Conservation (phyloP, 176 grass and related monocot genomes). For the Calamus simplicifolius region DNA sequence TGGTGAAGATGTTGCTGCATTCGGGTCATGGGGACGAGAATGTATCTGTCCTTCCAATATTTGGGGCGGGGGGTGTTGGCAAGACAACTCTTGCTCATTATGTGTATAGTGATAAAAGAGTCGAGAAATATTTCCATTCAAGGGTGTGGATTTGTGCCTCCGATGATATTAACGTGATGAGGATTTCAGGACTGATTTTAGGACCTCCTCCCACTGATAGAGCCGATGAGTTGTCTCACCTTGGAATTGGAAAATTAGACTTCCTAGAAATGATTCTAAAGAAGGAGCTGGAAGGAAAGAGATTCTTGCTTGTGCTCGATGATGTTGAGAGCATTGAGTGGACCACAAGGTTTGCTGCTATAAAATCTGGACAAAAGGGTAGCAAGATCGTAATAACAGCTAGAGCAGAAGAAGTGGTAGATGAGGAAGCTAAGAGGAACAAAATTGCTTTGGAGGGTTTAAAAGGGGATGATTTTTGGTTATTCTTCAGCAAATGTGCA, state of each 20-base stretch:
- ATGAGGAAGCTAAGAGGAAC: not conserved
- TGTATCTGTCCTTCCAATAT: too few relatives aligned
- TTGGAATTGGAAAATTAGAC: conserved; percentile 3
- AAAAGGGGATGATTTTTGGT: conserved; percentile 17
- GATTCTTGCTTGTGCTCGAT: conserved; percentile 50
- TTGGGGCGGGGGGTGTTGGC: too few relatives aligned
- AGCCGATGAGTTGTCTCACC: not conserved
- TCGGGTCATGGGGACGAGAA: too few relatives aligned
- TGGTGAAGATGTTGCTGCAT: too few relatives aligned
- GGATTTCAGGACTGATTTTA: conserved; percentile 24
- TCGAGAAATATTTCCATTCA: too few relatives aligned
- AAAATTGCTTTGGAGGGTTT: conserved; percentile 25
- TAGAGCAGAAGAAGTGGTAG: conserved; percentile 20
- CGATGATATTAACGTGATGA: conserved; percentile 31
- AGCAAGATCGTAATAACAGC: conserved; percentile 39
- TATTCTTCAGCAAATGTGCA: conserved; percentile 34
- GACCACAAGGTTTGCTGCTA: conserved; percentile 36
- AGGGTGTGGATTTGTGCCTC: conserved; percentile 27
- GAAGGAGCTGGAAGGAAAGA: conserved; percentile 15
- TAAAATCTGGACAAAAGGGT: conserved; percentile 32
- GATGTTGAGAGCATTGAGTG: conserved; percentile 31
- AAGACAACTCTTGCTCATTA: too few relatives aligned
- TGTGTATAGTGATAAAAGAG: too few relatives aligned
- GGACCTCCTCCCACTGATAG: conserved; percentile 1
- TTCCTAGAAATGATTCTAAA: conserved; percentile 23